Conservation (phyloP, 495 filamentous ascomycete genomes). For the Penicillium lividum region DNA sequence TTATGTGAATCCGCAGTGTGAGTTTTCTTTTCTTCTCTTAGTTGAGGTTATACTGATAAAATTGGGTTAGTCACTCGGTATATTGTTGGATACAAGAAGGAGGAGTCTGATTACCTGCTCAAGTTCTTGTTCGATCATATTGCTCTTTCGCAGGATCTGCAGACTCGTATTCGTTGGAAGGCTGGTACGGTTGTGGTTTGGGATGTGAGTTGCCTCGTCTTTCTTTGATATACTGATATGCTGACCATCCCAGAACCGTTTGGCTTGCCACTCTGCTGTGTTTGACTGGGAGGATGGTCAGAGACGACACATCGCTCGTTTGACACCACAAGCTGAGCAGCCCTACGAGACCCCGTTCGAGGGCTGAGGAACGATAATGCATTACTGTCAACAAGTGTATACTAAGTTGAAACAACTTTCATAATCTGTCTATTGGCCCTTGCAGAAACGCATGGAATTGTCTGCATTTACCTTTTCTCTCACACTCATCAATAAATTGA, state of each 20-base stretch:
- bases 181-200: constrained; percentile 61
- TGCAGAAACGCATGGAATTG: too few relatives aligned
- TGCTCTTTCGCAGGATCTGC: constrained; percentile 57
- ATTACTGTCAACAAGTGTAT: neutral
- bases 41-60: neutral
- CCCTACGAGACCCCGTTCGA: constrained; percentile 63
- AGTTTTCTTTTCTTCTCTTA: constrained; percentile 28
- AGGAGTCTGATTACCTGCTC: constrained; percentile 65
- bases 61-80: constrained; percentile 49
- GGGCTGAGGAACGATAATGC: constrained; percentile 41
- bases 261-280: constrained; percentile 75
- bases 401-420: neutral
- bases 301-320: constrained; percentile 76
- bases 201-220: constrained; percentile 47
- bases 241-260: constrained; percentile 57
- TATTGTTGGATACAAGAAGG: constrained; percentile 67
- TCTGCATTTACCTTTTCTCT: too few relatives aligned
- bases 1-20: constrained; percentile 85
- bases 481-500: too few relatives aligned
- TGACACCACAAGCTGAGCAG: constrained; percentile 80
- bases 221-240: neutral
- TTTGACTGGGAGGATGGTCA: constrained; percentile 81
- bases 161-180: constrained; percentile 59
- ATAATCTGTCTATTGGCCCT: neutral
- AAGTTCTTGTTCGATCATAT: constrained; percentile 69